These are phyloP conservation scores for Luffa aegyptiaca DNA, from an alignment of 306 rosid species.

Conservation along the genomic window DNA sequence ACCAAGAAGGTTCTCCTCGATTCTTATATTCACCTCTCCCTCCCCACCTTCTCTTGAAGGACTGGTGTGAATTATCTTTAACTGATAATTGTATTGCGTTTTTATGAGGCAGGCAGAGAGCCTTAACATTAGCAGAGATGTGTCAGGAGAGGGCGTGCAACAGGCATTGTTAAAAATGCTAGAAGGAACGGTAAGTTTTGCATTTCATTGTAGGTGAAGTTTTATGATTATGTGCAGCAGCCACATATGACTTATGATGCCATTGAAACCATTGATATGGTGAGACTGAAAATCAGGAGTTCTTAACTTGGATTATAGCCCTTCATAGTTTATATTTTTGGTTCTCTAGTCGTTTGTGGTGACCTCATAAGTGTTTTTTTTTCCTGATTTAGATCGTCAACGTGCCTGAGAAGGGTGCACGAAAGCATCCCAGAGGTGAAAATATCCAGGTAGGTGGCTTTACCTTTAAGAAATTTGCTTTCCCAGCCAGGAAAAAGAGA, in stretches of 20 bases:
- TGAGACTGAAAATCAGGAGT: constrained; percentile 2
- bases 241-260: neutral
- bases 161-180: constrained; percentile 96
- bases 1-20: constrained; percentile 64
- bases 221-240: neutral
- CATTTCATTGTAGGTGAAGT: neutral
- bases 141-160: constrained; percentile 98
- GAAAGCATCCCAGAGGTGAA: constrained; percentile 96
- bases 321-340: neutral
- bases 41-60: neutral
- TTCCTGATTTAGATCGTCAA: constrained; percentile 65
- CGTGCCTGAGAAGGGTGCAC: constrained; percentile 97
- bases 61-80: constrained; percentile 11
- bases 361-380: constrained; percentile 12
- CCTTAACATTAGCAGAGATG: constrained; percentile 94
- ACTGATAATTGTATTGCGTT: neutral
- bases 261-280: neutral
- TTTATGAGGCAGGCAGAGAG: constrained; percentile 72
- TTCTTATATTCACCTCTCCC: neutral
- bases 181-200: constrained; percentile 86
- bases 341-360: constrained; percentile 17
- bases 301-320: neutral
- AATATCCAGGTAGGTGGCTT: constrained; percentile 57
- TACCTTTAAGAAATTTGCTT: neutral
- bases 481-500: neutral